Evolutionary conservation across 345 rosid species (phyloP).

Genomic region (Gossypium mustelinum): DNA sequence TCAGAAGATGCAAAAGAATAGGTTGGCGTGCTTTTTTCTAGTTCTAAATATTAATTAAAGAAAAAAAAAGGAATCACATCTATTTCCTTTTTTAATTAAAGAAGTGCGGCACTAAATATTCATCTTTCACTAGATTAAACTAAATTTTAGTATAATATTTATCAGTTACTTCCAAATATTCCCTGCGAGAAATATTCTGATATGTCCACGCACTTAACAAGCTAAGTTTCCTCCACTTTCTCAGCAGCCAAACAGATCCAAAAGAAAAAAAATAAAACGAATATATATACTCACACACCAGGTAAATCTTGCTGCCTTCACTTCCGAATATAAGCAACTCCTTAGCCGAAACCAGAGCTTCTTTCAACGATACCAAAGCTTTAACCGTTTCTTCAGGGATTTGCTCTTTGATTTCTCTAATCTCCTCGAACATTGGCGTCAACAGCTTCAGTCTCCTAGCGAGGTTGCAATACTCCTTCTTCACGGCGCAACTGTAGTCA

Average conservation of each 20-base stretch:
- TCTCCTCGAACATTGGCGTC: conserved; percentile 80
- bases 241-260: conserved; percentile 41
- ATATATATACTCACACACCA: conserved; percentile 52
- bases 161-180: not conserved
- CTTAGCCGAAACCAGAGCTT: conserved; percentile 46
- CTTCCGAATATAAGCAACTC: conserved; percentile 70
- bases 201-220: not conserved
- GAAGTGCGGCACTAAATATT: not conserved
- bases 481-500: conserved; percentile 54
- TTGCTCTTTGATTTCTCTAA: conserved; percentile 54
- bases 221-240: conserved; percentile 7
- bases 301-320: conserved; percentile 84
- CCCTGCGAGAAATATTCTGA: not conserved
- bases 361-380: conserved; percentile 44
- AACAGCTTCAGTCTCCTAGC: conserved; percentile 74
- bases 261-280: not conserved
- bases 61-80: not conserved
- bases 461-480: conserved; percentile 69
- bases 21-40: not conserved
- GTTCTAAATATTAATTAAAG: not conserved
- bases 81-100: too few relatives aligned
- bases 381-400: conserved; percentile 39
- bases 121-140: not conserved
- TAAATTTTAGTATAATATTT: not conserved
- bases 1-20: too few relatives aligned